Percentiles rank a stretch among this genome's conserved stretches.
These are phyloP conservation scores for Macrophomina tecta DNA, from an alignment of 2,329 filamentous ascomycete genomes.

Conservation along the genomic window DNA sequence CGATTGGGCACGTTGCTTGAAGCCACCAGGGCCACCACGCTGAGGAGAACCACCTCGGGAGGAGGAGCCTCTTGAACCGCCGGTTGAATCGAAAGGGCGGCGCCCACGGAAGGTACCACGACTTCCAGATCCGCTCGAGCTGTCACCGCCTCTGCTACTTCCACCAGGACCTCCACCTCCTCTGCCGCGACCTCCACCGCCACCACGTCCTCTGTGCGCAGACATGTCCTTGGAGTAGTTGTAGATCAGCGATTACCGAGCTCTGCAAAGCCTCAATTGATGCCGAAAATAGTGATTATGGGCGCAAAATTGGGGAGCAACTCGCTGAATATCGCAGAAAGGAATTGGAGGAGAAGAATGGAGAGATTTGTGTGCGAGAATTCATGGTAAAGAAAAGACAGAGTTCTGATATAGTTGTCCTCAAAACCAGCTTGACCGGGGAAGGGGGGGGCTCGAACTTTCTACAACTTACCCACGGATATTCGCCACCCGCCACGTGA, in stretches of 20 bases:
- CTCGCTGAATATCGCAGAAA: not conserved
- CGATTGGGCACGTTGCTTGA: constrained; percentile 13
- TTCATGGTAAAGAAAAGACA: not conserved
- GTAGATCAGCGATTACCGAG: not conserved
- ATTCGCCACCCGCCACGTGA: not conserved
- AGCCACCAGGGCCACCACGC: constrained; percentile 19
- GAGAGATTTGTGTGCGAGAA: not conserved
- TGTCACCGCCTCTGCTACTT: constrained; percentile 28
- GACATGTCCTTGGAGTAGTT: constrained; percentile 4
- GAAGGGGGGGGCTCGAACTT: not conserved
- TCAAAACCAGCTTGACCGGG: not conserved
- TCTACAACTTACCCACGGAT: constrained; percentile 18
- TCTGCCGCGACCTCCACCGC: constrained; percentile 26
- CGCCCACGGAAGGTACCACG: constrained; percentile 25
- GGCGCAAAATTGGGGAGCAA: not conserved
- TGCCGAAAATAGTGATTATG: not conserved
- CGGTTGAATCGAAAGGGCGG: constrained; percentile 19
- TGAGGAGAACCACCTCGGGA: constrained; percentile 23
- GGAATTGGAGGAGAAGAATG: not conserved
- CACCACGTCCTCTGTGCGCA: constrained; percentile 21
- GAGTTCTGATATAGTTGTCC: not conserved
- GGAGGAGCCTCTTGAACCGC: constrained; percentile 23
- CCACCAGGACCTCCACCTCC: constrained; percentile 20
- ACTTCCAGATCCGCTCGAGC: constrained; percentile 26
- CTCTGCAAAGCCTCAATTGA: not conserved